Base-by-base conservation (phyloP, 2,329 filamentous ascomycete species). In the Epichloe elymi region DNA sequence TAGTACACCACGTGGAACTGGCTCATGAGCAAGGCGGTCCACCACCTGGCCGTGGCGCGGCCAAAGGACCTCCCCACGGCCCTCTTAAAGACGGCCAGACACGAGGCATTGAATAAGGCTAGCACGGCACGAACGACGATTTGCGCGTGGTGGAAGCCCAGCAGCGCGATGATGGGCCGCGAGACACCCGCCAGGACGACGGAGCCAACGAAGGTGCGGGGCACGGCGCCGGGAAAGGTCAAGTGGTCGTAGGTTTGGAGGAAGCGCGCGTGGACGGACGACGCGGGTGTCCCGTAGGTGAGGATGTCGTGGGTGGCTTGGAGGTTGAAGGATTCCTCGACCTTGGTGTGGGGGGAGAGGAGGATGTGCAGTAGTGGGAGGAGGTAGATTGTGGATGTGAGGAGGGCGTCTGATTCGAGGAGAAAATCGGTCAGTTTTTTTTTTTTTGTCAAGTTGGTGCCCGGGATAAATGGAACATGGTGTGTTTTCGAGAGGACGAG, bases 301-400 rank as follows among this genome's bases (percentile, higher is more conserved):
- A 95, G 67, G 37, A 98, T 85, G 65, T 98, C 93, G 67, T 97
- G 93, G 3, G 83, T 79, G 5, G 93, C 93, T 67, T 98, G 93
- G 53, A 97, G 81, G 66, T 95, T 95, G 78, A 98, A 97, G 0
- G 91, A 97, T 68, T 98, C 93, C 67, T 98, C 93, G 53, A 98
- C 93, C 67, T 98, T 98, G 52, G 90, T 96, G 71, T 94, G 91
- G 1, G 93, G 23, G 93, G 90, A 81, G 23, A 82, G 65, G 54
- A 81, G 62, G 51, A 95, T 79, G 66, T 95, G 87, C 50, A 85
- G 51, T 2, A 74, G 65, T 1, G 86, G 85, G 52, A 89, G 72
- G 47, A 82, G 67, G 56, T 82, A 61, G 53, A 70, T 61, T 43
- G 67, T 56, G 23, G 56, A 49, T 33, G 57, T 54, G 44, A 63